These are phyloP conservation scores for Sarcodon sp. DNA, from an alignment of 768 basidiomycete genomes.

Conservation along the genomic window DNA sequence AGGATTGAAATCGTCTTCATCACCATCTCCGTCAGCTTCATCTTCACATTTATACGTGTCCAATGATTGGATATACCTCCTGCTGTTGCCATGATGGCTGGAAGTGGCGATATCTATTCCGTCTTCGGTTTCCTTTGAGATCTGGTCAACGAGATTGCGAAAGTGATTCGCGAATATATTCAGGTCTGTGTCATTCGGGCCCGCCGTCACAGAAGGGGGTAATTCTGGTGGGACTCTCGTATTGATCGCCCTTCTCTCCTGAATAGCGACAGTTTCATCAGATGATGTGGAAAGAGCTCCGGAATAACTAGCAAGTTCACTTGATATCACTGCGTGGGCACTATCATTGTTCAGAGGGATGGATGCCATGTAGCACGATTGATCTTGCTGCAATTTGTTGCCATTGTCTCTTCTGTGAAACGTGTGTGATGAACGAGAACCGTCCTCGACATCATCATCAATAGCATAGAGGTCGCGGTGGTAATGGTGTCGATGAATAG, in stretches of 20 bases:
- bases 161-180: conserved; percentile 37
- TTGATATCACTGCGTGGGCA: not conserved
- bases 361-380: not conserved
- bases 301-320: not conserved
- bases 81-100: conserved; percentile 8
- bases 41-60: conserved; percentile 1
- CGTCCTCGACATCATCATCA: too few species aligned
- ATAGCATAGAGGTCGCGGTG: too few species aligned
- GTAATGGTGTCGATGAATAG: too few species aligned
- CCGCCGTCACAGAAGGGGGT: not conserved
- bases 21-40: conserved; percentile 1
- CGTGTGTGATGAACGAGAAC: too few species aligned
- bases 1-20: conserved; percentile 12
- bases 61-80: not conserved
- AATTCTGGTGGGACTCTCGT: not conserved
- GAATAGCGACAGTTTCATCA: too few species aligned
- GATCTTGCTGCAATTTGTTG: too few species aligned
- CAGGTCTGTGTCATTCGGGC: conserved; percentile 20
- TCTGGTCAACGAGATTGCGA: conserved; percentile 33
- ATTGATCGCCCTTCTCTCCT: not conserved
- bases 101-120: conserved; percentile 23
- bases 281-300: too few species aligned
- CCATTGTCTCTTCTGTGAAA: too few species aligned
- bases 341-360: not conserved
- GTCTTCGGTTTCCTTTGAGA: conserved; percentile 40